These are phyloP conservation scores for Aspergillus funiculosus DNA, from an alignment of 495 filamentous ascomycete species.

Conservation along the genomic window DNA sequence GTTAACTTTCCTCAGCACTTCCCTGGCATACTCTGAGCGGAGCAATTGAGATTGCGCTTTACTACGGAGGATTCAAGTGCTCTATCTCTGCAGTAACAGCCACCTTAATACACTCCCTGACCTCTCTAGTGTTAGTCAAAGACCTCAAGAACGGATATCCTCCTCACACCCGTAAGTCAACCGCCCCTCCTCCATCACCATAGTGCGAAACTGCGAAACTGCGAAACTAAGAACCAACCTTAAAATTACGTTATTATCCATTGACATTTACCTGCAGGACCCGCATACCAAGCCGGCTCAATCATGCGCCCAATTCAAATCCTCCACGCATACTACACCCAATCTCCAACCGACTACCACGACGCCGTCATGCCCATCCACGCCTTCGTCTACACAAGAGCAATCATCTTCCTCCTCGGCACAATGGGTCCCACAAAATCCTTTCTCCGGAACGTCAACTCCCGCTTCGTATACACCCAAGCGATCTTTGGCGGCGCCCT, in stretches of 20 bases:
- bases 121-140: slow-evolving; percentile 4
- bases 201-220: too few species aligned
- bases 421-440: slow-evolving; percentile 12
- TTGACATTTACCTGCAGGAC: background rate
- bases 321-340: slow-evolving; percentile 11
- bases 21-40: slow-evolving; percentile 5
- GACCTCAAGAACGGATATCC: slow-evolving; percentile 13
- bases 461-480: slow-evolving; percentile 8
- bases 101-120: slow-evolving; percentile 7
- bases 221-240: too few species aligned
- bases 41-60: slow-evolving; percentile 3
- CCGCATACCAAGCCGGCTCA: slow-evolving; percentile 11
- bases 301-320: slow-evolving; percentile 5
- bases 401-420: slow-evolving; percentile 6
- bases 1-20: slow-evolving; percentile 5
- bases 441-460: slow-evolving; percentile 12
- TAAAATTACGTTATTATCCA: too few species aligned
- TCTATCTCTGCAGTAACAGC: slow-evolving; percentile 4
- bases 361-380: slow-evolving; percentile 14
- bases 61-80: slow-evolving; percentile 5
- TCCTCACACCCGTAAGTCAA: slow-evolving; percentile 11
- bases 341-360: slow-evolving; percentile 7
- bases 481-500: slow-evolving; percentile 7
- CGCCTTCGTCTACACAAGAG: too few species aligned
- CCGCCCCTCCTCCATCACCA: too few species aligned